A percentile compares a stretch with the other conserved stretches of the same genome.
phyloP scores from a whole-genome alignment of 2,329 filamentous ascomycete species.

The Penicillium freii region DNA sequence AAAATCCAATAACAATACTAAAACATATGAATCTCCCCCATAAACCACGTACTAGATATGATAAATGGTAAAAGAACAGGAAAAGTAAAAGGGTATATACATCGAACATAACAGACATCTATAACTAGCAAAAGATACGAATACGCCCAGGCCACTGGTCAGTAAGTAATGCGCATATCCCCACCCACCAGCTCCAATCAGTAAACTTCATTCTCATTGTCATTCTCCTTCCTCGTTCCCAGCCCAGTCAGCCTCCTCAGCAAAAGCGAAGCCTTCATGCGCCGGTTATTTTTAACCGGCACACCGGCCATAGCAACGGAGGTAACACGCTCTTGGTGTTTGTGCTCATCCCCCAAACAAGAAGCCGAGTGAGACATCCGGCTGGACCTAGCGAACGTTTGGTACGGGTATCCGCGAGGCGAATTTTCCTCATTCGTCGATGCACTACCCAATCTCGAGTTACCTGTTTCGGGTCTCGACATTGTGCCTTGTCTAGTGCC shows the following conservation, averaged over 20 bases:
- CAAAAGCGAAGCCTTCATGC: constrained; percentile 19
- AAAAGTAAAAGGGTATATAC: constrained; percentile 1
- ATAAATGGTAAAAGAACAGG: background rate
- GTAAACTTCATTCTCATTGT: background rate
- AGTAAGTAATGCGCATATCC: background rate
- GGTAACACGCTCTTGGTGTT: constrained; percentile 12
- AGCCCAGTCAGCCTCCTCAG: constrained; percentile 22
- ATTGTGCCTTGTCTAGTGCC: too few species aligned
- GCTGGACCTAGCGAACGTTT: background rate
- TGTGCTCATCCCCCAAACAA: background rate
- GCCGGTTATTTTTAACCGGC: constrained; percentile 1
- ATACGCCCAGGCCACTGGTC: background rate
- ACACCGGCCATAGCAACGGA: constrained; percentile 8
- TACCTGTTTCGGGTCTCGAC: background rate
- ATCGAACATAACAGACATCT: background rate
- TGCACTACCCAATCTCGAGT: background rate
- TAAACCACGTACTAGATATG: background rate
- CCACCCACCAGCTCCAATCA: background rate
- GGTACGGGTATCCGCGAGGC: background rate
- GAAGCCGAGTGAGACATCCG: constrained; percentile 3
- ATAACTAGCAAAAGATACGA: background rate
- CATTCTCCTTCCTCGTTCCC: constrained; percentile 8
- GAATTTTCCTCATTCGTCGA: background rate
- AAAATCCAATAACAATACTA: background rate
- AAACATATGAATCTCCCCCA: background rate